These are phyloP conservation scores for Chaetothyriales sp. DNA, from an alignment of 2,329 filamentous ascomycete genomes.

Conservation along the genomic window DNA sequence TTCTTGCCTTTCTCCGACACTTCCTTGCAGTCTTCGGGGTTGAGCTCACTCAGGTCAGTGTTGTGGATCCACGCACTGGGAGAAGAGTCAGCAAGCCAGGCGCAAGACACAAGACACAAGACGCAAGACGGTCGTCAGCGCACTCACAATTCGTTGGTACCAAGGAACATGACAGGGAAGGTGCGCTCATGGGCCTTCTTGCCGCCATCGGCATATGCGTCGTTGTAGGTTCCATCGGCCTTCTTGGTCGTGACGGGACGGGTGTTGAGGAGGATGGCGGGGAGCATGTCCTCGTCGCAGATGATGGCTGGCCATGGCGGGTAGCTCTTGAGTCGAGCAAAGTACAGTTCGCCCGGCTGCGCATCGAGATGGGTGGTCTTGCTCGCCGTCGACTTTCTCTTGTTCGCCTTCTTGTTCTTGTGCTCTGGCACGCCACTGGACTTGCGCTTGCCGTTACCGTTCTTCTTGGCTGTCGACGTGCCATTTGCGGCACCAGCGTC, in stretches of 20 bases:
- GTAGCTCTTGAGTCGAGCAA: constrained; percentile 87
- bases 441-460: constrained; percentile 46
- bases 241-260: constrained; percentile 74
- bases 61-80: constrained; percentile 81
- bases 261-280: constrained; percentile 55
- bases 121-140: not conserved
- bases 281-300: constrained; percentile 88
- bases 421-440: constrained; percentile 46
- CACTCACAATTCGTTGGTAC: constrained; percentile 93
- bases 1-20: constrained; percentile 57
- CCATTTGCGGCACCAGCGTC: constrained; percentile 33
- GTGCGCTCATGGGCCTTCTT: constrained; percentile 73
- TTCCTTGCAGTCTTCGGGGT: constrained; percentile 54
- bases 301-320: constrained; percentile 90
- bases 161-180: constrained; percentile 88
- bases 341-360: constrained; percentile 78
- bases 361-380: constrained; percentile 61
- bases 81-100: constrained; percentile 6
- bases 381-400: constrained; percentile 66
- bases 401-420: constrained; percentile 70
- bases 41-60: constrained; percentile 62
- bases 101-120: not conserved
- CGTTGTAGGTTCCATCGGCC: constrained; percentile 70
- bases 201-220: constrained; percentile 73
- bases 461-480: constrained; percentile 36